phyloP scores from a whole-genome alignment of 306 rosid genomes.

The Trifolium dubium region DNA sequence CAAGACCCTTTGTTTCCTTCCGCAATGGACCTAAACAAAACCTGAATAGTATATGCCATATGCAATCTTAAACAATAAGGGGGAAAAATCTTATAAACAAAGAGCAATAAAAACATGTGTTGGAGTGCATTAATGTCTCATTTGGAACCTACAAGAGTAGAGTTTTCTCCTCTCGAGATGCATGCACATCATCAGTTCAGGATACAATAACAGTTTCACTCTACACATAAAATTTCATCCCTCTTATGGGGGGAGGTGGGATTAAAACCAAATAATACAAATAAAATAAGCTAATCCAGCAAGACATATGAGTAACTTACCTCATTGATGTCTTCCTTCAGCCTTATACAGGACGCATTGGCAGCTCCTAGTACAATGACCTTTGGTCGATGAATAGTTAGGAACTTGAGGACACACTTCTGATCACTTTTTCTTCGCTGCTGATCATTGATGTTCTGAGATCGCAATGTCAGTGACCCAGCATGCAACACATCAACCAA shows the following conservation, averaged over 20 bases:
- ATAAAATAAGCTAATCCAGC: neutral
- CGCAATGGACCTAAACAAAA: neutral
- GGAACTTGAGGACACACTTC: conserved; percentile 47
- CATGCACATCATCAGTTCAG: neutral
- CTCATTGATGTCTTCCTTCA: conserved; percentile 57
- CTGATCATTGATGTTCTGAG: conserved; percentile 48
- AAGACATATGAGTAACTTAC: conserved; percentile 30
- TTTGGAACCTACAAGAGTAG: neutral
- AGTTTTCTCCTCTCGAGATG: conserved; percentile 17
- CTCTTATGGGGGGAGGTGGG: neutral
- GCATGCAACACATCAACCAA: conserved; percentile 57
- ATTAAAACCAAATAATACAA: conserved; percentile 15
- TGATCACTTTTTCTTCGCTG: conserved; percentile 53
- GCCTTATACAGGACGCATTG: conserved; percentile 46
- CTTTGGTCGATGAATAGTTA: conserved; percentile 45
- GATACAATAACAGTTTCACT: neutral
- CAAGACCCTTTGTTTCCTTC: neutral
- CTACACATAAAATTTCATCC: neutral
- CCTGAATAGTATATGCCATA: neutral
- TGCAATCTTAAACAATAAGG: neutral
- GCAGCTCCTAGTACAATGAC: conserved; percentile 55
- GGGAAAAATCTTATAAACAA: neutral
- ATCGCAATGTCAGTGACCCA: conserved; percentile 48
- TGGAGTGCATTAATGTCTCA: conserved; percentile 8
- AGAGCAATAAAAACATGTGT: neutral